Conservation (phyloP, 139 green algal genomes). For the Chlamydomonas urium region DNA sequence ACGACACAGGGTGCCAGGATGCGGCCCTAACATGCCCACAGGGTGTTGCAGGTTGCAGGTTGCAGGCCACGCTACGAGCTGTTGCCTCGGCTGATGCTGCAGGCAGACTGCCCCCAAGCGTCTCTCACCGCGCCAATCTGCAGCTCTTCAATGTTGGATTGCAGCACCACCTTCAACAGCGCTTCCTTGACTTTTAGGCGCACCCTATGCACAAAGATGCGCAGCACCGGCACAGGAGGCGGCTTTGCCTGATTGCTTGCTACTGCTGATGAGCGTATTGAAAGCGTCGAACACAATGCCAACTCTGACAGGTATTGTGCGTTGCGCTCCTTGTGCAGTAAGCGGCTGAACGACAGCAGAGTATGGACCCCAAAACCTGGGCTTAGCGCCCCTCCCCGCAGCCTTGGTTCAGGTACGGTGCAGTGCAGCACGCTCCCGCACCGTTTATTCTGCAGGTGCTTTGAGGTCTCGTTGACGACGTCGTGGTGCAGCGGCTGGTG, state of each 20-base stretch:
- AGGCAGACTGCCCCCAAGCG: too few relatives aligned
- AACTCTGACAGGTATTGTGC: neutral
- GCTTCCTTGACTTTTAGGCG: slow-evolving; percentile 19
- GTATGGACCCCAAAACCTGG: neutral
- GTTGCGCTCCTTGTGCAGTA: neutral
- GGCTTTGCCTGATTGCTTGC: too few relatives aligned
- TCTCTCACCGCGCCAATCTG: slow-evolving; percentile 31
- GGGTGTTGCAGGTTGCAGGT: too few relatives aligned
- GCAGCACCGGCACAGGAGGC: too few relatives aligned
- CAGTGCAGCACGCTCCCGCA: slow-evolving; percentile 2
- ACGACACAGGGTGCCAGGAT: too few relatives aligned
- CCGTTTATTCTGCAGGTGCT: slow-evolving; percentile 23
- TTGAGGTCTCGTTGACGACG: slow-evolving; percentile 8
- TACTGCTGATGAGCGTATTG: too few relatives aligned
- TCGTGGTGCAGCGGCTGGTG: neutral
- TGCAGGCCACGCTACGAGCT: too few relatives aligned
- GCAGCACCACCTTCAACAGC: slow-evolving; percentile 13
- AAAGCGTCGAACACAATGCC: too few relatives aligned
- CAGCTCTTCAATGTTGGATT: slow-evolving; percentile 18
- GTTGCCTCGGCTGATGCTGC: too few relatives aligned
- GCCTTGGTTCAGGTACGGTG: neutral
- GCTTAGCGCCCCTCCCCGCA: too few relatives aligned
- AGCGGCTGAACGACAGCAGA: neutral
- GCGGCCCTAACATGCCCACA: too few relatives aligned
- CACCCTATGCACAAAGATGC: slow-evolving; percentile 3